A percentile compares a stretch with the other conserved stretches of the same genome.
These are phyloP conservation scores for Rhododendron ferrugineum DNA, from an alignment of 148 eudicot genomes.

Conservation along the genomic window DNA sequence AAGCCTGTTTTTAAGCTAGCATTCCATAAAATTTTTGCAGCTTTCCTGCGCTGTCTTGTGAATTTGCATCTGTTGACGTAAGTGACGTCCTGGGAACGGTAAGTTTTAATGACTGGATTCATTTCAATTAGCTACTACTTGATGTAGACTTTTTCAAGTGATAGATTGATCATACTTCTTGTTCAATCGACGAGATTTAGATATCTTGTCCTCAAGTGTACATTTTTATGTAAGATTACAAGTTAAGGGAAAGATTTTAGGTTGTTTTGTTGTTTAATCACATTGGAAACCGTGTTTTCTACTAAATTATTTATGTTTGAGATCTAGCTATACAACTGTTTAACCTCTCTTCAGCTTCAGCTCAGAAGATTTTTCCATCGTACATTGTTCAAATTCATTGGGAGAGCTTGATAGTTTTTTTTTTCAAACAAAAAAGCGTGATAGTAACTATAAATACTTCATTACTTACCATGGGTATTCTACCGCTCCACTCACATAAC, in stretches of 20 bases:
- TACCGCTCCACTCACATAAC: not conserved
- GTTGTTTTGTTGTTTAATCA: not conserved
- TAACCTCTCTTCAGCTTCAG: not conserved
- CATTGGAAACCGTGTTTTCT: not conserved
- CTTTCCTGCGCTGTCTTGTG: slow-evolving; percentile 93
- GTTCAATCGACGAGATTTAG: not conserved
- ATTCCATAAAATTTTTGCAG: slow-evolving; percentile 32
- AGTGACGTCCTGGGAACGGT: slow-evolving; percentile 97
- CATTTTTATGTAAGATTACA: not conserved
- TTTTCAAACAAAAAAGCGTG: not conserved
- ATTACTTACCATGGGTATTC: not conserved
- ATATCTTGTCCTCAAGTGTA: not conserved
- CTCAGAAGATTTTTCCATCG: not conserved
- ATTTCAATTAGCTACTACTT: slow-evolving; percentile 8
- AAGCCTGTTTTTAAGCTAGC: not conserved
- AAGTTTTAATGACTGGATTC: slow-evolving; percentile 29
- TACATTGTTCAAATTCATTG: not conserved
- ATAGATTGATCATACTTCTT: not conserved
- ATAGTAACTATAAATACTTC: not conserved
- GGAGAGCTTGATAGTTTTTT: slow-evolving; percentile 5
- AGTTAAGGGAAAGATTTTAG: not conserved
- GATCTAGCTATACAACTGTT: not conserved
- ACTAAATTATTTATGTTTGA: not conserved
- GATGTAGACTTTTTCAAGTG: not conserved
- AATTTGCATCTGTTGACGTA: slow-evolving; percentile 97